Evolutionary conservation across 805 yeast species (phyloP).

Genomic region (Naumovozyma castellii): DNA sequence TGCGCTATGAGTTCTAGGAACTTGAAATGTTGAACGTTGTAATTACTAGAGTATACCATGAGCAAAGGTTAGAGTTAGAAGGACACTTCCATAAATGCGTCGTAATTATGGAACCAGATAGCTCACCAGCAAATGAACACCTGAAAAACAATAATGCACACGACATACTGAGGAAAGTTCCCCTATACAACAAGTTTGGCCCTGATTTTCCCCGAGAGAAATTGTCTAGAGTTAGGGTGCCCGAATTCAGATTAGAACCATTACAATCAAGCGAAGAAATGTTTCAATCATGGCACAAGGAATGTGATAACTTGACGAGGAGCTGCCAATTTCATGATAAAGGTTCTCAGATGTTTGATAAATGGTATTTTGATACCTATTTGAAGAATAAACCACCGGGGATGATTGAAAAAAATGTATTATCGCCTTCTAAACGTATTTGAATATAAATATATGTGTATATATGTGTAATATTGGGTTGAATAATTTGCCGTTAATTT

Average conservation of each 20-base stretch:
- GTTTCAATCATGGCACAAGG: slow-evolving; percentile 23
- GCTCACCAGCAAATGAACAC: no score
- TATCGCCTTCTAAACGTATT: slow-evolving; percentile 12
- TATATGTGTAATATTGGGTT: not conserved
- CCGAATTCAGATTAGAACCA: slow-evolving; percentile 12
- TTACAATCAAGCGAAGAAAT: slow-evolving; percentile 15
- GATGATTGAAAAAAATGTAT: slow-evolving; percentile 11
- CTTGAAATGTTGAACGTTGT: no score
- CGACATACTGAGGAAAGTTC: slow-evolving; percentile 13
- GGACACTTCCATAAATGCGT: no score
- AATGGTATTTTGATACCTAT: slow-evolving; percentile 19
- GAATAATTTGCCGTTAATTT: no score
- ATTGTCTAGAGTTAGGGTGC: slow-evolving; percentile 5
- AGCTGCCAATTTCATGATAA: slow-evolving; percentile 11
- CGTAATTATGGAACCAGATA: no score
- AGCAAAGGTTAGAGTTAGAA: no score
- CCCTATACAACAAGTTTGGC: slow-evolving; percentile 20
- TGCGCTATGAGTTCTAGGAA: no score
- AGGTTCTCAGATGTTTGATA: slow-evolving; percentile 11
- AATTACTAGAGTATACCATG: no score
- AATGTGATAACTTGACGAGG: slow-evolving; percentile 13
- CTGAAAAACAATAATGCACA: not conserved
- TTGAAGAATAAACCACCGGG: slow-evolving; percentile 26
- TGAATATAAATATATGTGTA: slow-evolving; percentile 1
- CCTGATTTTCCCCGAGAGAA: slow-evolving; percentile 13